Evolutionary conservation across 306 rosid species (phyloP).

Genomic region (Betula pendula): DNA sequence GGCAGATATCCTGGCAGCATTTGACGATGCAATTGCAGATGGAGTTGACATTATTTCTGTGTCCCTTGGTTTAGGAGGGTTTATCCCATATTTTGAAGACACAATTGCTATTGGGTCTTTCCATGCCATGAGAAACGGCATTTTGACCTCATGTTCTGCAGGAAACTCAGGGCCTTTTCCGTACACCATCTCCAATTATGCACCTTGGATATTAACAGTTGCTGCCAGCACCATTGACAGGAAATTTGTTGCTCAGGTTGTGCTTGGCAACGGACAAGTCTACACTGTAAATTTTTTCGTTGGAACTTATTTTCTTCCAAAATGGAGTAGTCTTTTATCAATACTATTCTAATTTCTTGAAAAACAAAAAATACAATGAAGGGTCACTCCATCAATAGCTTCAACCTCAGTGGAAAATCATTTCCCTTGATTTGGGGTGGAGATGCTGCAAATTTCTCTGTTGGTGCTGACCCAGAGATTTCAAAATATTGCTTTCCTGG

Average conservation of each 20-base stretch:
- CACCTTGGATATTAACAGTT: conserved; percentile 42
- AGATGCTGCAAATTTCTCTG: conserved; percentile 42
- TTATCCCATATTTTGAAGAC: conserved; percentile 11
- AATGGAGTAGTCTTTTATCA: too few species aligned
- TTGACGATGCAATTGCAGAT: conserved; percentile 39
- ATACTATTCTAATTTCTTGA: neutral
- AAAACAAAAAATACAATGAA: conserved; percentile 1
- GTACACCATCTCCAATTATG: conserved; percentile 8
- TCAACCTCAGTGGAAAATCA: conserved; percentile 10
- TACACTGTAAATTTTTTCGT: conserved; percentile 2
- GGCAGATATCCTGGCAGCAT: conserved; percentile 32
- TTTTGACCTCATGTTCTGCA: conserved; percentile 31
- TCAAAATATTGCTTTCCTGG: conserved; percentile 16
- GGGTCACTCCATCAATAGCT: conserved; percentile 34
- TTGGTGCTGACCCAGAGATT: conserved; percentile 7
- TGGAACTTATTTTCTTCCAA: neutral
- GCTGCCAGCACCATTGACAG: conserved; percentile 38
- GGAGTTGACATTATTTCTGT: conserved; percentile 35
- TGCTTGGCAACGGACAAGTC: conserved; percentile 32
- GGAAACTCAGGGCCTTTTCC: conserved; percentile 36
- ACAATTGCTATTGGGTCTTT: conserved; percentile 35
- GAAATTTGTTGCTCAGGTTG: conserved; percentile 28
- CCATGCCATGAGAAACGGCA: conserved; percentile 35
- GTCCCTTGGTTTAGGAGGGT: conserved; percentile 8
- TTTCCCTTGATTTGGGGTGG: conserved; percentile 40